Evolutionary conservation across 768 basidiomycete genomes (phyloP), one percentile per base, ranked within the genome.

Genomic region (Suillus alpinus): DNA sequence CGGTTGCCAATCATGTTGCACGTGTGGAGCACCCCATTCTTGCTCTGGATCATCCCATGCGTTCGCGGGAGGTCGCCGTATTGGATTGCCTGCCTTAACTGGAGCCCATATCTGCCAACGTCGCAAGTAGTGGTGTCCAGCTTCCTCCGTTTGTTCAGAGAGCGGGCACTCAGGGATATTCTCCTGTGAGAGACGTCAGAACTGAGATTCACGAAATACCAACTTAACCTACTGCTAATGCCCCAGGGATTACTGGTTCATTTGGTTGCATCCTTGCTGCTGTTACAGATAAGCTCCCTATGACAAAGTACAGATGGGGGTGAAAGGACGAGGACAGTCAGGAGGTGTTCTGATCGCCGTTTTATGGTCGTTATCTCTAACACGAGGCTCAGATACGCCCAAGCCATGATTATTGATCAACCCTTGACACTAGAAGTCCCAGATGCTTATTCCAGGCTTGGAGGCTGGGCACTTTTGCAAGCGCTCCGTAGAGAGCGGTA

Each of bases 1-100:
- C 1, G 67, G 67, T 23, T 65, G 6, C 67, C 67, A 69, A 12
- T 0, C 32, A 14, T 51, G 53, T 18, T 59, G 37, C 1, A 29
- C 16, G 10, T 0, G 23, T 32, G 52, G 41, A 41, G 23, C 37
- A 18, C 14, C 32, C 59, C 59, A 39, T 31, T 2, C 4, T 8
- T 7, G 32, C 29, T 0, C 0, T 47, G 31, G 9, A 4, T 16
- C 7, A 47, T 2, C 1, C 7, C 7, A 47, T 8, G 2, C 14
- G 13, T 23, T 6, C 13, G 20, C 23, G 20, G 13, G 23, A 23
- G 23, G 12, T 44, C 1, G 43, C 12, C 6, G 6, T 23, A 20
- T 34, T 58, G n/a, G 18, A 57, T 47, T 5, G 14, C 4, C 6
- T 4, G 10, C 32, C 52, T 53, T 26, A n/a, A 16, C 16, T 31